Evolutionary conservation across 1,139 yeast genomes (phyloP), one percentile per base, ranked within the genome.

Genomic region (Pichia sp.): DNA sequence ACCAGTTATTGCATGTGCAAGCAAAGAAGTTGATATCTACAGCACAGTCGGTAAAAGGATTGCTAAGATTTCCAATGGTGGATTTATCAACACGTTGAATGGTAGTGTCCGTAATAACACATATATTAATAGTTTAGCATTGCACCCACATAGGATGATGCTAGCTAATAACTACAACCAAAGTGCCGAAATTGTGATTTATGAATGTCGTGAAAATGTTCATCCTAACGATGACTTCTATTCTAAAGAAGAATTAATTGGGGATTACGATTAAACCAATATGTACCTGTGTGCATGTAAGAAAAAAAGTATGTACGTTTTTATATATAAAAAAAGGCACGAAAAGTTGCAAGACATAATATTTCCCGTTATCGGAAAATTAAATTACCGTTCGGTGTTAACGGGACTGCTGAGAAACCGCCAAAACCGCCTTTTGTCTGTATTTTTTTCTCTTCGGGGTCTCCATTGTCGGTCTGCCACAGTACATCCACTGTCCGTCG

Each of bases 131-230:
- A 69, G 78, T 11, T 62, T 88, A 47, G 71, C 82, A 0, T 78
- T 91, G 60, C 99, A 91, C 59, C 99, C 99, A 2, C 98, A 93
- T 59, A 69, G 93, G 49, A 86, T 91, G 95, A 77, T 86, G 74
- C 60, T 91, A 60, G 97, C 96, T 1, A 85, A 87, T 1, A 81
- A 83, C 54, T 84, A 84, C 57, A 75, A 80, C 43, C 95, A 85
- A 55, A 95, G 85, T 56, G 72, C 89, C 1, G 76, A 75, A 50
- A 79, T 89, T 36, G 77, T 77, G 50, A 66, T 89, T 21, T 85
- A 82, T 55, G 68, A 69, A 41, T 77, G 84, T 52, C 59, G 61
- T 7, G 70, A 67, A 21, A 28, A 20, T 6, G 26, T 34, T 2
- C 43, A 37, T n/a, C 20, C 31, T 1, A 47, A 38, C 6, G 51